phyloP scores from a whole-genome alignment of 2,329 filamentous ascomycete species.

The Colletotrichum gigasporum region DNA sequence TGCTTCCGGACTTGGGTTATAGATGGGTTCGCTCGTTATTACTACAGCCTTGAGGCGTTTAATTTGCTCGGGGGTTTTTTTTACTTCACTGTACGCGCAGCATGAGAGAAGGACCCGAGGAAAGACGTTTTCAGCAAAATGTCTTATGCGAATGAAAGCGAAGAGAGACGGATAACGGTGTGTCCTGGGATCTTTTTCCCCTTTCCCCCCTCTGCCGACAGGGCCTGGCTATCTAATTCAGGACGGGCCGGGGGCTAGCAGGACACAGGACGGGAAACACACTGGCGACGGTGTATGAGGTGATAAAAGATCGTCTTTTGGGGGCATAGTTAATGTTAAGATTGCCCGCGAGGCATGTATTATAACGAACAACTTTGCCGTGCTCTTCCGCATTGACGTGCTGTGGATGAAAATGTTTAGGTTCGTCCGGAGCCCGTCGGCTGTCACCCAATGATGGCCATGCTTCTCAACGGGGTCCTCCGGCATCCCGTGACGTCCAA shows the following conservation, averaged over 20 bases:
- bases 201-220: not conserved
- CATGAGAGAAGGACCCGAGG: conserved; percentile 16
- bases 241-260: not conserved
- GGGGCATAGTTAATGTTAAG: conserved; percentile 21
- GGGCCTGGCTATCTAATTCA: conserved; percentile 14
- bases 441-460: too few relatives aligned
- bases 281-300: conserved; percentile 5
- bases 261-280: not conserved
- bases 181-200: not conserved
- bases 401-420: too few relatives aligned
- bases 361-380: not conserved
- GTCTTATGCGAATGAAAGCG: conserved; percentile 20
- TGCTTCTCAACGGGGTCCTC: too few relatives aligned
- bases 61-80: conserved; percentile 10
- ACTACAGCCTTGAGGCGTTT: conserved; percentile 15
- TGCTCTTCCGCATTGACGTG: not conserved
- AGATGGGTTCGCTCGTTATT: conserved; percentile 2
- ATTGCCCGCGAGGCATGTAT: conserved; percentile 11
- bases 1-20: not conserved
- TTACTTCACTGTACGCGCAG: conserved; percentile 19
- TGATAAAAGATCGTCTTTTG: conserved; percentile 10
- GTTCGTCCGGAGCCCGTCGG: too few relatives aligned
- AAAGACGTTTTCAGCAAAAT: not conserved
- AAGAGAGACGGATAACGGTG: not conserved
- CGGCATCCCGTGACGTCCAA: too few relatives aligned